Evolutionary conservation across 2,329 filamentous ascomycete genomes (phyloP), one percentile per base, ranked within the genome.

Genomic region (Pseudogymnoascus sp.): DNA sequence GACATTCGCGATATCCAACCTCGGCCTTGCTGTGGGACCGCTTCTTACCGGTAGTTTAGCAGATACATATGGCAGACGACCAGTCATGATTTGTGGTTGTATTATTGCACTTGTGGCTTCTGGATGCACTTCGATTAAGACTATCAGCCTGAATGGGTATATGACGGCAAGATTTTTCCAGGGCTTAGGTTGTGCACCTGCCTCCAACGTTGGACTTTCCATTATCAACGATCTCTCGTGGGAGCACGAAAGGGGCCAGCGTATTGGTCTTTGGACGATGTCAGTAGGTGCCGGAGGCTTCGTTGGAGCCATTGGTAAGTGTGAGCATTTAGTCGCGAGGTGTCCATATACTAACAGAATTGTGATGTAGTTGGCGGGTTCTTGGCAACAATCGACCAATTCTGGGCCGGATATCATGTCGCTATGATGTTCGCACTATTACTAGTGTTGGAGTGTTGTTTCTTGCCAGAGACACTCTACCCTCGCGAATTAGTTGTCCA

Each of bases 141-240:
- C 72, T 4, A 70, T 71, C 28, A 72, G 63, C 4, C 82, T 82
- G 68, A 67, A 71, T 1, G 78, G 78, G 0, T 85, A 85, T 70
- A 83, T 85, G 81, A 78, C 79, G n/a, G 81, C 80, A 1, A 74
- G 83, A 2, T 84, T 85, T 68, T 83, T 85, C 68, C 82, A 85
- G 68, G 83, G 83, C 0, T 74, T 85, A 8, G 82, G 82, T 0
- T 81, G 82, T 12, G 78, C 78, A 43, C 82, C 82, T 4, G 81
- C 79, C 1, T 76, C 80, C 4, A 84, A 80, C 1, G 79, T 85
- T 11, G 83, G 83, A 0, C 75, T 85, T 69, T 81, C 81, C 26
- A 76, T 84, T 65, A 76, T 83, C 63, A 80, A 79, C 65, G 81
- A 84, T 70, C 67, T 84, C 14, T 85, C 83, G 67, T 85, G 81